Evolutionary conservation across 1,284 basidiomycete genomes (phyloP), one percentile per base, ranked within the genome.

Genomic region (Sphagnurus paluster): DNA sequence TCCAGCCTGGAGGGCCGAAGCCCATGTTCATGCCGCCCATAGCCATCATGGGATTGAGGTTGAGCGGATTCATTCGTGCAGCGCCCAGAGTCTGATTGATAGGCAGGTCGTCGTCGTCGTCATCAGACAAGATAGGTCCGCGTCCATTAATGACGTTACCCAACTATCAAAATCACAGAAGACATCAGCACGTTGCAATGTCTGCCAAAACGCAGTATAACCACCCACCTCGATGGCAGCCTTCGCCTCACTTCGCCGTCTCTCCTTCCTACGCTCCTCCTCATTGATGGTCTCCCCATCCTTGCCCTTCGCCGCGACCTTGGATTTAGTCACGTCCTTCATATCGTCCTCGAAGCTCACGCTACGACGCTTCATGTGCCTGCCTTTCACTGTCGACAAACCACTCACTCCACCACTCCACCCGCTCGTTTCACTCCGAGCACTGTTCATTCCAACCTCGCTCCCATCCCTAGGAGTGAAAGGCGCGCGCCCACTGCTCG

Each of bases 71-170:
- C 69, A 74, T 69, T 13, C 66, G 64, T 42, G 62, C 54, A 36
- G 63, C 55, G 48, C 56, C 65, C 60, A 75, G 64, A 39, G 58
- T 54, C 50, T 74, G 72, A 46, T 69, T 72, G 26, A 74, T 67
- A 26, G 74, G 75, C 39, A 71, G 50, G 46, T 73, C 70, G 24
- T 75, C 71, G 24, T 76, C 77, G 42, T 85, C 82, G 46, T 81
- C 80, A 33, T 76, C 74, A 37, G 72, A 69, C 20, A 75, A 62
- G 25, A 84, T 59, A 4, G 85, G 83, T 13, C 79, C 79, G 30
- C 72, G 79, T 6, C 87, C 86, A 60, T 90, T 90, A 58, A 90
- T 79, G 37, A 89, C 80, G 50, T 88, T 88, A 21, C 87, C 88
- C 39, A 90, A 77, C 88, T 91, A 46, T 23, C 41, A 42, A 26